Base-by-base conservation (phyloP, 2,329 filamentous ascomycete genomes). In the Penicillium sp. region DNA sequence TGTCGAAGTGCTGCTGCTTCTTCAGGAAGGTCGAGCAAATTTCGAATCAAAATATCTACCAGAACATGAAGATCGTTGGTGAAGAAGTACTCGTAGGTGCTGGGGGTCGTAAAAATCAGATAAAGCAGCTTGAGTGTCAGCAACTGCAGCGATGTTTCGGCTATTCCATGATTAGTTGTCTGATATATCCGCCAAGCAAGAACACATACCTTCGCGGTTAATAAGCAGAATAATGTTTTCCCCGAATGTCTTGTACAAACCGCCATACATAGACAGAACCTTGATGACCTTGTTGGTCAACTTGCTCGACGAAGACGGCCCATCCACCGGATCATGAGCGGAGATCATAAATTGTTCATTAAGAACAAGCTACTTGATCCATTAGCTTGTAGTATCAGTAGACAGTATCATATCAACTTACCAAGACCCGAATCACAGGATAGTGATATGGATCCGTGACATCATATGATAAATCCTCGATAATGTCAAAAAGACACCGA, bases 321-420 rank as follows among this genome's bases (percentile, higher is more conserved):
- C 72, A 64, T 68, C 74, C 64, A 68, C 60, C 45, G 79, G 73
- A 81, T 84, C 58, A 83, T 90, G 65, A 80, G 83, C 80, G 26
- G 82, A 84, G 54, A 98, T 87, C 90, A 99, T 96, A 75, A 97
- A 99, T 75, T 99, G 95, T 75, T 99, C 95, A 75, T 99, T 99
- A 63, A 99, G 78, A 27, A 98, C 93, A 66, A 99, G 84, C 91
- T 96, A 63, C 19, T 50, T 3, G 16, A 5, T 22, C 7, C 3
- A 35, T 48, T 33, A 53, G 48, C 8, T 49, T 39, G 24, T 11
- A 26, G 19, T 29, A 33, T 6, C 19, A 13, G 13, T n/a, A 13
- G 10, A 14, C 2, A 29, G 24, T 16, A 11, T 33, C 31, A 26
- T 37, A n/a, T 39, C 31, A 8, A 79, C 87, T 73, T 77, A 96